Base-by-base conservation (phyloP, 148 eudicot species). In the Vaccinium darrowii region DNA sequence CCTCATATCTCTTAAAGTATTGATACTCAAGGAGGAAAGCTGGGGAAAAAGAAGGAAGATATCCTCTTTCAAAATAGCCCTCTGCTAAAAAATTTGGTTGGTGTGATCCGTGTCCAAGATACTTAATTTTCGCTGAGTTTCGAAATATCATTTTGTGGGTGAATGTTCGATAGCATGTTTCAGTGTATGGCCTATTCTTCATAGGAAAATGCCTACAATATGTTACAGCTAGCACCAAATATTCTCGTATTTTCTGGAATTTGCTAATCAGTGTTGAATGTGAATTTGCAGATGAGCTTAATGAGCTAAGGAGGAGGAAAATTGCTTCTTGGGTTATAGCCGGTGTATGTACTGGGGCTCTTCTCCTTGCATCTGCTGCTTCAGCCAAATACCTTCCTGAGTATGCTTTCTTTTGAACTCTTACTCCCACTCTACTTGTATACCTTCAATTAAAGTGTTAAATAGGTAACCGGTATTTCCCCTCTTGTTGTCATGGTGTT, bases 281-380 rank as follows among this genome's bases (percentile, higher is more conserved):
- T 36, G 39, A 16, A 50, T 82, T 14, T n/a, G 77, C 84, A 90
- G 94, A 81, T 71, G 81, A 82, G 77, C 76, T 11, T 83, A 84
- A 84, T 83, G 83, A 82, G 78, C 84, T 23, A 49, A 85, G 87
- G 85, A 76, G 89, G 79, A 88, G 90, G 54, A 90, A 80, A 60
- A 78, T 90, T 72, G 93, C 94, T 86, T 84, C 88, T 76, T 91
- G 92, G 92, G 86, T 83, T 80, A 86, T 93, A 84, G 63, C 84
- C 33, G 47, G 86, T 51, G 80, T 88, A 12, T 91, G 90, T 72
- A 47, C 80, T 3, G 93, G 92, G 53, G 90, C 84, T 83, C 75
- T 92, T 67, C 85, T 88, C 57, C 89, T 93, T 85, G 84, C 93
- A 74, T 88, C 88, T 85, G 86, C 93, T 85, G 90, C 90, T 83